Percentiles rank a stretch among this genome's conserved stretches.
Evolutionary conservation across 2,329 filamentous ascomycete genomes (phyloP).

Genomic region (Esteya vermicola): DNA sequence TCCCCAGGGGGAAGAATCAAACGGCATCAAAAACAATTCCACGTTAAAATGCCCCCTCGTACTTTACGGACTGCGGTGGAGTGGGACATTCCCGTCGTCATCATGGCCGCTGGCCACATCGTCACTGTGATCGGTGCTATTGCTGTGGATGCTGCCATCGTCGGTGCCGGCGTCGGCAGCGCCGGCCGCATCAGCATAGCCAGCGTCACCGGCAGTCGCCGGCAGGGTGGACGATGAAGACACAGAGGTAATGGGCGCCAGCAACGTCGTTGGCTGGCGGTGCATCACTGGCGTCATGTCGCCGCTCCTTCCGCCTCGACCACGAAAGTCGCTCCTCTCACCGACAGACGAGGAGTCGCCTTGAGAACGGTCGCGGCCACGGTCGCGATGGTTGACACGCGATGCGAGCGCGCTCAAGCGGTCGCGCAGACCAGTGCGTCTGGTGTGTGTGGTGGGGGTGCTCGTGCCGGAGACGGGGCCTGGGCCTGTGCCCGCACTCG

Average conservation of each 20-base stretch:
- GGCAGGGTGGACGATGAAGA: neutral
- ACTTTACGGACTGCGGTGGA: too few relatives aligned
- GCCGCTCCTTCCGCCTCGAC: neutral
- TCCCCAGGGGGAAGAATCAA: too few relatives aligned
- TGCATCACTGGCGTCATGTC: neutral
- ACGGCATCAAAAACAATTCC: too few relatives aligned
- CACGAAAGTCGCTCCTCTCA: neutral
- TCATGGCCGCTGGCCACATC: too few relatives aligned
- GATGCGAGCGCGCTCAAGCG: constrained; percentile 14
- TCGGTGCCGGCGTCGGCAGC: too few relatives aligned
- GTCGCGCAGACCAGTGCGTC: constrained; percentile 11
- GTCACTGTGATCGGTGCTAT: too few relatives aligned
- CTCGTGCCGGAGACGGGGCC: neutral
- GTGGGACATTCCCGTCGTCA: too few relatives aligned
- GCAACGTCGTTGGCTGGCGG: neutral
- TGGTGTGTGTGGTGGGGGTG: neutral
- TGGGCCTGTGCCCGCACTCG: too few relatives aligned
- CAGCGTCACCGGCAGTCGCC: neutral
- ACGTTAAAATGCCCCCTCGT: too few relatives aligned
- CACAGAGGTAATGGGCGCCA: neutral
- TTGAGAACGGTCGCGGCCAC: neutral
- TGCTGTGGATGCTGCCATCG: too few relatives aligned
- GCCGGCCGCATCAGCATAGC: neutral
- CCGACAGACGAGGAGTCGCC: too few relatives aligned
- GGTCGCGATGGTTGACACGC: constrained; percentile 12